A percentile compares a stretch with the other conserved stretches of the same genome.
phyloP scores from a whole-genome alignment of 208 protist species.

The Acanthamoeba lenticulata region DNA sequence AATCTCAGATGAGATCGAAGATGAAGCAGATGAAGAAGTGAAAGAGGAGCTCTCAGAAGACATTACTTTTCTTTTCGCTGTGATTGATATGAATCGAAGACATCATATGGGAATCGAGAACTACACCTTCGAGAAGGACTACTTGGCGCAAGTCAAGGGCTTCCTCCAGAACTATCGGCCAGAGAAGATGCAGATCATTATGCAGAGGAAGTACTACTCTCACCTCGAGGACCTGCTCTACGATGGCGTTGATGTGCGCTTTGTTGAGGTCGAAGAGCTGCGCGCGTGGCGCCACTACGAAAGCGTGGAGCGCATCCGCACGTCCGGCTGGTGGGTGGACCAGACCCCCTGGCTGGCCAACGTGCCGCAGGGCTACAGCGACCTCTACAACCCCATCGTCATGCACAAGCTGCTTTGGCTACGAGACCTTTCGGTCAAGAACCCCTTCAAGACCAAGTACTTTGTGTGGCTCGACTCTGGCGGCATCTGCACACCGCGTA shows the following conservation, averaged over 20 bases:
- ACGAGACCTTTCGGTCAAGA: constrained; percentile 10
- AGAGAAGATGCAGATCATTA: neutral
- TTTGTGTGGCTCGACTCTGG: constrained; percentile 67
- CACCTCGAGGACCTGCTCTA: neutral
- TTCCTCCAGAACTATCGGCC: neutral
- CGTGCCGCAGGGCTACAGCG: constrained; percentile 62
- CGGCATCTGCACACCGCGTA: constrained; percentile 55
- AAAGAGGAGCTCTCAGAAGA: constrained; percentile 41
- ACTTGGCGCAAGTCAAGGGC: too few species aligned
- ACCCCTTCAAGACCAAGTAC: constrained; percentile 64
- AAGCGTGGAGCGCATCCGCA: neutral
- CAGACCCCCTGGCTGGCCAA: neutral
- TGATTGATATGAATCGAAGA: constrained; percentile 46
- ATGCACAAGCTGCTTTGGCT: constrained; percentile 65
- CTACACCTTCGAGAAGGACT: neutral
- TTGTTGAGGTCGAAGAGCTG: constrained; percentile 59
- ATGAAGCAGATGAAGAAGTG: neutral
- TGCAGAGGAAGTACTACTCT: neutral
- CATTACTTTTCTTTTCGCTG: constrained; percentile 33
- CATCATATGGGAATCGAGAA: neutral
- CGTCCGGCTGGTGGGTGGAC: neutral
- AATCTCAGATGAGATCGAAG: neutral
- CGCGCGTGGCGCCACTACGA: neutral
- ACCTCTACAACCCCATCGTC: constrained; percentile 65
- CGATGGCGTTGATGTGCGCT: constrained; percentile 1